Conservation (phyloP, 140 eudicot species). For the Oenanthe javanica region DNA sequence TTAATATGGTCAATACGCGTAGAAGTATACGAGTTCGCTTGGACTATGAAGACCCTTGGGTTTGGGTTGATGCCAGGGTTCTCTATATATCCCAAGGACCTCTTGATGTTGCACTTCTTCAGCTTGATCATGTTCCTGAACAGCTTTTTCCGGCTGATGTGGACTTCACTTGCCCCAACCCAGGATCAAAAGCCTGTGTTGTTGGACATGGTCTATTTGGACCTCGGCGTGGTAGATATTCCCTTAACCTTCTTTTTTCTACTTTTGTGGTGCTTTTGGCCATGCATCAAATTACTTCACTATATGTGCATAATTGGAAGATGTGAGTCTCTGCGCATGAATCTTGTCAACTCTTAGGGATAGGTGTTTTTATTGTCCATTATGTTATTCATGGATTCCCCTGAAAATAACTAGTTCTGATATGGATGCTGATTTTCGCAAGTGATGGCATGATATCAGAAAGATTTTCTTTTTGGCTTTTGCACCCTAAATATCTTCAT, state of each 20-base stretch:
- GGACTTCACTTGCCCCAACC: conserved; percentile 62
- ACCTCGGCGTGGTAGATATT: conserved; percentile 69
- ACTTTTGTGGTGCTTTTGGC: not conserved
- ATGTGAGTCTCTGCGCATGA: not conserved
- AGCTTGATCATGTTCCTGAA: conserved; percentile 65
- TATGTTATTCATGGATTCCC: not conserved
- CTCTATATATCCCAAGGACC: conserved; percentile 81
- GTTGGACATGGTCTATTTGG: conserved; percentile 94
- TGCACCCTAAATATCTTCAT: not conserved
- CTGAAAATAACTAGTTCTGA: not conserved
- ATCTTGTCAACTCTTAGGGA: not conserved
- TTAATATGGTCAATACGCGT: conserved; percentile 15
- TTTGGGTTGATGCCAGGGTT: conserved; percentile 74
- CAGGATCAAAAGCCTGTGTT: conserved; percentile 74
- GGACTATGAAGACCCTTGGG: conserved; percentile 57
- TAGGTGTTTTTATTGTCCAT: not conserved
- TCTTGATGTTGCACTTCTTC: conserved; percentile 72
- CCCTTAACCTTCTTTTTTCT: not conserved
- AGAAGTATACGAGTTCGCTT: conserved; percentile 59
- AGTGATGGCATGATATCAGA: not conserved
- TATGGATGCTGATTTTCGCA: not conserved
- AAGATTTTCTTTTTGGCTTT: not conserved
- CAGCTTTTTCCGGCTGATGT: conserved; percentile 53
- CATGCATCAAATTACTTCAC: not conserved
- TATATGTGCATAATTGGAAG: not conserved